Evolutionary conservation across 352 stramenopile species (phyloP).

Genomic region (Paralagenidium karlingii): DNA sequence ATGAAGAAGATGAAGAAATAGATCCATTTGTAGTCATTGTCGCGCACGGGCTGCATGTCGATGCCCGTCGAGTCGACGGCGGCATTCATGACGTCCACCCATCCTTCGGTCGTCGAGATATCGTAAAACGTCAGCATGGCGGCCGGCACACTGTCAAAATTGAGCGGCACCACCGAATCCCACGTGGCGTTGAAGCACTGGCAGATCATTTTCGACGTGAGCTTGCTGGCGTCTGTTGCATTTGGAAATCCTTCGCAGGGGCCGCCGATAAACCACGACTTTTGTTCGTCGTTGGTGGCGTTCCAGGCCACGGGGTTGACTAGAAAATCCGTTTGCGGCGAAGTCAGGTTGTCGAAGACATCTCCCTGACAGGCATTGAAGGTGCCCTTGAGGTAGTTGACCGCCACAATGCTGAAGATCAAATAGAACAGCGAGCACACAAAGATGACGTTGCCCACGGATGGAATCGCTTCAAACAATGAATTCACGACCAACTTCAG

Average conservation of each 20-base stretch:
- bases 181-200: slow-evolving; percentile 43
- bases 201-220: slow-evolving; percentile 67
- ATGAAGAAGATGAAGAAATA: slow-evolving; percentile 88
- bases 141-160: slow-evolving; percentile 76
- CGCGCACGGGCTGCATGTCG: slow-evolving; percentile 86
- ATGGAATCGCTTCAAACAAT: slow-evolving; percentile 81
- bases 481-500: slow-evolving; percentile 88
- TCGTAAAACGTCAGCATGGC: slow-evolving; percentile 87
- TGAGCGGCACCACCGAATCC: slow-evolving; percentile 27
- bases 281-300: slow-evolving; percentile 13
- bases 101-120: slow-evolving; percentile 89
- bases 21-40: slow-evolving; percentile 69
- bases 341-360: slow-evolving; percentile 25
- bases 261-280: slow-evolving; percentile 36
- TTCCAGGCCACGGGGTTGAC: slow-evolving; percentile 22
- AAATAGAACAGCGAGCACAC: slow-evolving; percentile 90
- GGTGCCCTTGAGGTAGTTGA: slow-evolving; percentile 89
- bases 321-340: slow-evolving; percentile 29
- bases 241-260: slow-evolving; percentile 30
- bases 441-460: slow-evolving; percentile 82
- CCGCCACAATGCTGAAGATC: slow-evolving; percentile 92
- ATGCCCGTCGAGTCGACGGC: slow-evolving; percentile 80
- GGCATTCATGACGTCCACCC: slow-evolving; percentile 86
- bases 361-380: slow-evolving; percentile 73
- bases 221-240: slow-evolving; percentile 2